Base-by-base conservation (phyloP, 2,329 filamentous ascomycete species). In the Leptographium procerum region DNA sequence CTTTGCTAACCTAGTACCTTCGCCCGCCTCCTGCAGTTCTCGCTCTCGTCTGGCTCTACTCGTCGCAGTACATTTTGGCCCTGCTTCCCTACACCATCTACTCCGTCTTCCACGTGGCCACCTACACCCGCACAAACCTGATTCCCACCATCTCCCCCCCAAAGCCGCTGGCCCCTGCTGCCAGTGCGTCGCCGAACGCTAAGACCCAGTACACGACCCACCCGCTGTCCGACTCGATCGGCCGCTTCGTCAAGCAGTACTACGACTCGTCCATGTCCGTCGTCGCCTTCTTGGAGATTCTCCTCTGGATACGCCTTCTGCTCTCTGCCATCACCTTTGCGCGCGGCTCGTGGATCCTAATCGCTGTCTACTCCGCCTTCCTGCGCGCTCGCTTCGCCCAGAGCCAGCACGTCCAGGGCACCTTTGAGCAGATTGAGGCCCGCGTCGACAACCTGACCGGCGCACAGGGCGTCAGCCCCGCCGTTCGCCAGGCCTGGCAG, bases 91-190 rank as follows among this genome's bases (percentile, higher is more conserved):
- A 96, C 77, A 86, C 85, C 66, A 89, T 99, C 73, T 99, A 97
- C 83, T 97, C 92, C 60, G 75, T 97, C 73, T 99, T 99, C 85
- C 94, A 99, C 76, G 91, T 97, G 66, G 89, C 91, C 62, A 97
- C 94, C 64, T 99, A 99, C 77, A 89, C 88, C 64, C 91, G 94
- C 72, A 88, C 88, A 71, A 95, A 95, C 77, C 76, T 99, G 64
- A 88, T 99, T 67, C 94, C 94, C 61, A 90, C 89, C 63, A 70
- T 99, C 67, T 80, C 87, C 68, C 89, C 91, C 19, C 80, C 85
- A 60, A 77, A 80, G 64, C 71, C 76, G 63, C 67, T 77, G 40
- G 73, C 81, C 40, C 70, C 82, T 16, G 73, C 81, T 45, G 77
- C 81, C 48, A 77, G 79, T 56, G 74, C 80, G 57, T 80, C 83